A percentile compares a stretch with the other conserved stretches of the same genome.
Conservation (phyloP, 768 basidiomycete species). For the Leccinum arenicola region DNA sequence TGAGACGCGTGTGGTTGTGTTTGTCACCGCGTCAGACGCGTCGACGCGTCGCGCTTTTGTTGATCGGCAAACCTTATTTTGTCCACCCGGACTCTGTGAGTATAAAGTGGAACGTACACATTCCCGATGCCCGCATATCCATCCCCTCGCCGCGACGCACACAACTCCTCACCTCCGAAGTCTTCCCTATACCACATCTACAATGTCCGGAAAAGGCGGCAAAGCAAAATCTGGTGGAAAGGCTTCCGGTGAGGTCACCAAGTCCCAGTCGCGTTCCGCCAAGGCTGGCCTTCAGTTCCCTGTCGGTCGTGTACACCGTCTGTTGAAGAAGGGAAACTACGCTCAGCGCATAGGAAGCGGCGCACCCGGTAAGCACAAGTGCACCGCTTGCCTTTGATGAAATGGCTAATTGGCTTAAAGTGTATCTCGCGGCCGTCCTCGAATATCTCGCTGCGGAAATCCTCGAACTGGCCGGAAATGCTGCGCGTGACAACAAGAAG, state of each 20-base stretch:
- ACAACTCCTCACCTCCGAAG: neutral
- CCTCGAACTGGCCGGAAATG: constrained; percentile 58
- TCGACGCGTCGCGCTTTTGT: constrained; percentile 38
- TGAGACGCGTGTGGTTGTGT: constrained; percentile 38
- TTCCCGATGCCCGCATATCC: constrained; percentile 9
- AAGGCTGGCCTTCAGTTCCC: constrained; percentile 46
- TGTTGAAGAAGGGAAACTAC: constrained; percentile 59
- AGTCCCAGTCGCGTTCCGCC: constrained; percentile 38
- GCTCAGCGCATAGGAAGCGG: constrained; percentile 55
- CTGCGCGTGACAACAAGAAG: constrained; percentile 56
- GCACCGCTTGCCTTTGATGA: too few species aligned
- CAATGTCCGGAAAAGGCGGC: constrained; percentile 41
- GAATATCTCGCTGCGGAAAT: constrained; percentile 64
- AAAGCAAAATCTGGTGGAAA: constrained; percentile 73
- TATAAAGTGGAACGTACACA: constrained; percentile 29
- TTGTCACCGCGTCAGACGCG: constrained; percentile 33
- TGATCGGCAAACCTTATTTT: constrained; percentile 37
- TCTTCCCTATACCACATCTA: constrained; percentile 18
- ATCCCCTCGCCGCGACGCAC: neutral
- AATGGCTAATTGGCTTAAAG: constrained; percentile 20
- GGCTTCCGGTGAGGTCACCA: constrained; percentile 38
- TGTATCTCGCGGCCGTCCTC: constrained; percentile 60
- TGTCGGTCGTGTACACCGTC: constrained; percentile 61
- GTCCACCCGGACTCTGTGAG: constrained; percentile 8
- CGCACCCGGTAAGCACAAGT: constrained; percentile 38